Evolutionary conservation across 345 rosid species (phyloP).

Genomic region (Euphorbia peplus): DNA sequence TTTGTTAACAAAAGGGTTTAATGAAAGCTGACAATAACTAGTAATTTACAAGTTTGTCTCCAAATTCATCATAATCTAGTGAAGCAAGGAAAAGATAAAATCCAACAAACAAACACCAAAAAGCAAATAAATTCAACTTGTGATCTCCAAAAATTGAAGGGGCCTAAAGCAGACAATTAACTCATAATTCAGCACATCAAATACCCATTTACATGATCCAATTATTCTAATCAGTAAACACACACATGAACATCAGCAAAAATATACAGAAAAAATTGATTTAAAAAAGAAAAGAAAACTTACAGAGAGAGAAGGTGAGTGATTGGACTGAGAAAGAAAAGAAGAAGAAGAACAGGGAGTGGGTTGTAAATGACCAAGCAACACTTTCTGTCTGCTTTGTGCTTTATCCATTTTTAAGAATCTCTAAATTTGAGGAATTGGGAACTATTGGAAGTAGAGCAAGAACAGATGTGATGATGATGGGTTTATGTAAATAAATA

Average conservation of each 20-base stretch:
- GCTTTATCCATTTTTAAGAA: constrained; percentile 65
- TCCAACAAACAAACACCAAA: not conserved
- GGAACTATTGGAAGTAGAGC: not conserved
- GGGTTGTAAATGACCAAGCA: constrained; percentile 73
- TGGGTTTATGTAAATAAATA: not conserved
- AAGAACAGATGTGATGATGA: too few relatives aligned
- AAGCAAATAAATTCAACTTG: too few relatives aligned
- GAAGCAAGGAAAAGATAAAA: too few relatives aligned
- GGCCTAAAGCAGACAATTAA: not conserved
- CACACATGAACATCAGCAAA: not conserved
- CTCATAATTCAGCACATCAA: not conserved
- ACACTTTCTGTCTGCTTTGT: constrained; percentile 63
- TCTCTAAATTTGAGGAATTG: constrained; percentile 11
- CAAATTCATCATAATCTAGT: too few relatives aligned
- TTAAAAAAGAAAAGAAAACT: constrained; percentile 21
- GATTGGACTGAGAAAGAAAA: constrained; percentile 25
- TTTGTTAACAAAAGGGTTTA: too few relatives aligned
- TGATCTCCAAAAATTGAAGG: too few relatives aligned
- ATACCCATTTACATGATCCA: not conserved
- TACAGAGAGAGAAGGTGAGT: constrained; percentile 44
- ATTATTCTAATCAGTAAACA: not conserved
- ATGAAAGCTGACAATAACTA: too few relatives aligned
- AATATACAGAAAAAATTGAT: not conserved
- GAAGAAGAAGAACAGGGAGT: constrained; percentile 40
- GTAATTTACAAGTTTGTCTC: too few relatives aligned